phyloP scores from a whole-genome alignment of 495 filamentous ascomycete genomes.

The Penicillium malachiteum region DNA sequence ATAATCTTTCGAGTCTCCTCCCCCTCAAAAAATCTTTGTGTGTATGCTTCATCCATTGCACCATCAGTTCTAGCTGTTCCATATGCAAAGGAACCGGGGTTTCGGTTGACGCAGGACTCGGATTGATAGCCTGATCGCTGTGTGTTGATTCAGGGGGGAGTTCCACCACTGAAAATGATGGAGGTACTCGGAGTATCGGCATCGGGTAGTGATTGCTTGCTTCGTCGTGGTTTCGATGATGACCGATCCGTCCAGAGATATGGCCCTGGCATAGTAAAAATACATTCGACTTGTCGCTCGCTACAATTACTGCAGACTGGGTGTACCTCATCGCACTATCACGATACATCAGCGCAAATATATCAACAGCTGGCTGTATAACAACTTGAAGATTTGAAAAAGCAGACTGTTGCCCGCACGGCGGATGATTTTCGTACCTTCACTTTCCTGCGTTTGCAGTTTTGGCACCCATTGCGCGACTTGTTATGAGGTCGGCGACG shows the following conservation, averaged over 20 bases:
- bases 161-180: no score
- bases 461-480: no score
- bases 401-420: no score
- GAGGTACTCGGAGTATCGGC: background rate
- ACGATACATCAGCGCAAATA: background rate
- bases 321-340: constrained; percentile 24
- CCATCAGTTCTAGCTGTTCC: constrained; percentile 19
- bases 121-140: no score
- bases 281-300: constrained; percentile 19
- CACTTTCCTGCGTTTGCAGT: no score
- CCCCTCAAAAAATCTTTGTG: constrained; percentile 17
- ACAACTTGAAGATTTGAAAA: no score
- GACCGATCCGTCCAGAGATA: constrained; percentile 14
- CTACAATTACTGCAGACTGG: constrained; percentile 23
- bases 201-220: background rate
- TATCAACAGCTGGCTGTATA: no score
- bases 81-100: constrained; percentile 10
- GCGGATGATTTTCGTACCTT: no score
- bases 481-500: no score
- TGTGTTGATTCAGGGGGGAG: background rate
- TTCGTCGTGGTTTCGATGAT: background rate
- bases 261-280: constrained; percentile 15
- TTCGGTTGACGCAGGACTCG: no score
- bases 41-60: constrained; percentile 26
- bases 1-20: constrained; percentile 25